Conservation (phyloP, 257 asterid species). For the Verbascum thapsus region DNA sequence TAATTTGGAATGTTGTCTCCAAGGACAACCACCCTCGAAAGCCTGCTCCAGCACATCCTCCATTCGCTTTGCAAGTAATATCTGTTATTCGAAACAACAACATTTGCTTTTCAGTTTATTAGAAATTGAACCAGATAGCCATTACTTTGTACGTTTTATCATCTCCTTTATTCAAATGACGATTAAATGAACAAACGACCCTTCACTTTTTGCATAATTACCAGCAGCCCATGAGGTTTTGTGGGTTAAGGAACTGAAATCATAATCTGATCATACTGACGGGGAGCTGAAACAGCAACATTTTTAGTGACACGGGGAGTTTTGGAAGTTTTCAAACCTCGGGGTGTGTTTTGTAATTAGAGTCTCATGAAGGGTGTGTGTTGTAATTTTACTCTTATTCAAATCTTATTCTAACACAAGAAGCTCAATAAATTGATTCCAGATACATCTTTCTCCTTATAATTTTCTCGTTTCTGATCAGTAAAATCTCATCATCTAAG, state of each 20-base stretch:
- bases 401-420: not conserved
- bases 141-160: not conserved
- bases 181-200: no score
- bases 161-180: not conserved
- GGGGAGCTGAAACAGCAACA: no score
- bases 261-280: no score
- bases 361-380: no score
- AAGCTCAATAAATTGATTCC: not conserved
- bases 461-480: not conserved
- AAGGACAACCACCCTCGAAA: constrained; percentile 96
- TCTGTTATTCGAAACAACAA: constrained; percentile 45
- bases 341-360: no score
- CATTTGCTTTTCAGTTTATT: not conserved
- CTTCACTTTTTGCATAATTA: no score
- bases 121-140: constrained; percentile 8
- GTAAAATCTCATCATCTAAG: not conserved
- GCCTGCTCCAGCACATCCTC: constrained; percentile 98
- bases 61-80: constrained; percentile 80
- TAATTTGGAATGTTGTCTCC: constrained; percentile 74
- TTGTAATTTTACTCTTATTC: no score
- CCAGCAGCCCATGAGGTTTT: no score
- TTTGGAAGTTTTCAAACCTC: no score
- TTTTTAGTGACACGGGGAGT: no score
- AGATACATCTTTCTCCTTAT: constrained; percentile 12
- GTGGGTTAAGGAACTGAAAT: no score